These are phyloP conservation scores for Cryptococcus floricola DNA, from an alignment of 1,284 basidiomycete species.

Conservation along the genomic window DNA sequence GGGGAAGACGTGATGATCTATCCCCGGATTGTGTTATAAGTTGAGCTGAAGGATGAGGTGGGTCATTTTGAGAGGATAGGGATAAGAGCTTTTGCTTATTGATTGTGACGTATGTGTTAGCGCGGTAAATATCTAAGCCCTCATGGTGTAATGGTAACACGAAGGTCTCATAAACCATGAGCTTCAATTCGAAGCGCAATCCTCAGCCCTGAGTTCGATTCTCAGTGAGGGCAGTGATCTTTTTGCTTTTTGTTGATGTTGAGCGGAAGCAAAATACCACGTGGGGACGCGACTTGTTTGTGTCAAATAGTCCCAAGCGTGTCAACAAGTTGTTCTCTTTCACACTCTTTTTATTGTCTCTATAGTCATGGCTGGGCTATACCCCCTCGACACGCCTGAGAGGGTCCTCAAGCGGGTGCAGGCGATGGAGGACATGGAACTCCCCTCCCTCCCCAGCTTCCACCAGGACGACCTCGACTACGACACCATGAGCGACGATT, in stretches of 20 bases:
- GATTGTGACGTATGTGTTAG: background rate
- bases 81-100: no score
- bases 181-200: background rate
- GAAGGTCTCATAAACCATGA: conserved; percentile 1
- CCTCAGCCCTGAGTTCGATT: conserved; percentile 2
- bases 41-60: no score
- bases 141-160: conserved; percentile 3
- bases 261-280: background rate
- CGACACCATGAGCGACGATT: conserved; percentile 21
- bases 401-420: conserved; percentile 38
- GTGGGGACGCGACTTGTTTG: conserved; percentile 3
- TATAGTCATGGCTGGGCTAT: conserved; percentile 23
- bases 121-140: background rate
- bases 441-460: conserved; percentile 45
- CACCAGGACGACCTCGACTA: conserved; percentile 39
- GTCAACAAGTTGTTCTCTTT: background rate
- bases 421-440: conserved; percentile 36
- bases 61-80: no score
- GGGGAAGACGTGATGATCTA: no score
- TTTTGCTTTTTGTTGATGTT: background rate
- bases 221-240: conserved; percentile 1
- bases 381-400: conserved; percentile 35
- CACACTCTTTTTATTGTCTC: background rate
- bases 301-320: background rate
- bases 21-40: no score